Base-by-base conservation (phyloP, 495 filamentous ascomycete genomes). In the Acidiella bohemica region DNA sequence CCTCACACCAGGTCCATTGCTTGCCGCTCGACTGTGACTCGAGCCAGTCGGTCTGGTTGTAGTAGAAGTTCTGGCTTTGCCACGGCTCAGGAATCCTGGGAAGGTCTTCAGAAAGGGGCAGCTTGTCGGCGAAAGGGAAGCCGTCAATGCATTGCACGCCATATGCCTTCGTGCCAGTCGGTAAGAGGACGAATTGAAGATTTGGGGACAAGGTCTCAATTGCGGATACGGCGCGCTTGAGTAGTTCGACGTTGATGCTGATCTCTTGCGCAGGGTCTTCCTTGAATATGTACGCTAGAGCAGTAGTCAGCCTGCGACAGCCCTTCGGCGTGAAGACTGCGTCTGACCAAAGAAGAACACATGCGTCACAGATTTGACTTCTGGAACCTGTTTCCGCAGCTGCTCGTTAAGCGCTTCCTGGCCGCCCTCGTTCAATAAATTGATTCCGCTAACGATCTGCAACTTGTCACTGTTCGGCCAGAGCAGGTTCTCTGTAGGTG, bases 391-490 rank as follows among this genome's bases (percentile, higher is more conserved):
- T 26, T 53, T 53, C 26, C 54, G 54, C 48, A 68, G 53, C n/a
- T 57, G 47, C 42, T 51, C 34, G n/a, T 53, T 53, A 25, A 64
- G 37, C 21, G 53, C 60, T 32, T 57, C 56, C 40, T 59, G 59
- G 10, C 59, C 59, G 28, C 52, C 54, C 7, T 44, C 36, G 1
- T 36, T 55, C 28, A 65, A 41, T 17, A 68, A 53, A 43, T 67
- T 57, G 29, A 68, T 49, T 7, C 65, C 65, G 21, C 55, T 57
- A 11, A 68, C 49, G 22, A 66, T 40, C 37, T 67, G 56, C 24
- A 68, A 51, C 25, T 59, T 59, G 30, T 56, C 46, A 38, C 58
- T 58, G n/a, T 51, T 37, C 18, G 65, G 63, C 64, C 63, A 68
- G 36, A 56, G 50, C 5, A 63, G 53, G 27, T 53, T 55, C 25